These are phyloP conservation scores for Colletotrichum lupini DNA, from an alignment of 2,329 filamentous ascomycete species.

Conservation along the genomic window DNA sequence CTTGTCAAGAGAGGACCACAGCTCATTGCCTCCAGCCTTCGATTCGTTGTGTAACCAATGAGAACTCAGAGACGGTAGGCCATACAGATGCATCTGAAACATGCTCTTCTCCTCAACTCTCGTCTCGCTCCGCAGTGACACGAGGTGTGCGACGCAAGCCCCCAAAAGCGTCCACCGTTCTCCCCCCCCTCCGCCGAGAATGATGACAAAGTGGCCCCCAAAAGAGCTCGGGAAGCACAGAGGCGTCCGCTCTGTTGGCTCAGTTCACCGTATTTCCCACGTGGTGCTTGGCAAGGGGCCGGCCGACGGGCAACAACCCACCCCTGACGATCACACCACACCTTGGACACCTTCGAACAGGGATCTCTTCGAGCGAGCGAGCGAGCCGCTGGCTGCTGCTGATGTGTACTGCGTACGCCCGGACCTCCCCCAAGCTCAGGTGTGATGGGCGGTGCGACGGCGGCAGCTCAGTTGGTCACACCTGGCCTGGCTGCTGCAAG, in stretches of 20 bases:
- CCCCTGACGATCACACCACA: conserved; percentile 33
- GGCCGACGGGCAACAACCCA: conserved; percentile 19
- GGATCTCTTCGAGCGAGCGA: conserved; percentile 16
- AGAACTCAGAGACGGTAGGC: neutral
- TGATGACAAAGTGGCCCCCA: conserved; percentile 11
- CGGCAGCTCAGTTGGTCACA: neutral
- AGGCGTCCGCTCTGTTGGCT: conserved; percentile 10
- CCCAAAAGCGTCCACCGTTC: neutral
- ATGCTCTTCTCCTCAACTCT: conserved; percentile 11
- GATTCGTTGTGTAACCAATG: conserved; percentile 23
- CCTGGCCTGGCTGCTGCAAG: neutral
- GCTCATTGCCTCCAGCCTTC: neutral
- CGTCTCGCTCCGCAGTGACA: conserved; percentile 29
- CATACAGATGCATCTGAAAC: conserved; percentile 31
- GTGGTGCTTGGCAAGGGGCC: conserved; percentile 26
- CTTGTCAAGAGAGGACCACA: neutral
- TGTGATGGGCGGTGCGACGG: neutral
- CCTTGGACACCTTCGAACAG: neutral
- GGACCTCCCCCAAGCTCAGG: conserved; percentile 3
- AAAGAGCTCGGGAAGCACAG: neutral
- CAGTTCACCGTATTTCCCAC: conserved; percentile 29
- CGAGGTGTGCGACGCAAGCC: conserved; percentile 25
- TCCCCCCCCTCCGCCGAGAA: neutral
- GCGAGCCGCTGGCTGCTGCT: neutral
- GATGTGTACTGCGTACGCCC: neutral